Percentiles rank a stretch among this genome's conserved stretches.
Evolutionary conservation across 257 asterid species (phyloP).

Genomic region (Scutellaria minor): DNA sequence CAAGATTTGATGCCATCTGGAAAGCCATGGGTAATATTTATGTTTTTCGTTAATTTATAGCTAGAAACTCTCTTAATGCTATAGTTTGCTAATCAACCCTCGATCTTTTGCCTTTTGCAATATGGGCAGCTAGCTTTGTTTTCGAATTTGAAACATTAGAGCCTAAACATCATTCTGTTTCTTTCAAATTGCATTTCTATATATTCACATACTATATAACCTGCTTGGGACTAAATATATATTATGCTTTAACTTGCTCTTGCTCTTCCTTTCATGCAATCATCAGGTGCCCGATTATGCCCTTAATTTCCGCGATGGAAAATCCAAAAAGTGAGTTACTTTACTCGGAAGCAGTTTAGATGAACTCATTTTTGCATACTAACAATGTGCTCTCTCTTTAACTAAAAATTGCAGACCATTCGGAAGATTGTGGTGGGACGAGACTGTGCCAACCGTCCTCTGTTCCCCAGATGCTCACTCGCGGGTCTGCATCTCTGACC

Average conservation of each 20-base stretch:
- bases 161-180: background rate
- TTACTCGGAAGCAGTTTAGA: constrained; percentile 2
- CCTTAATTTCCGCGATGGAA: constrained; percentile 46
- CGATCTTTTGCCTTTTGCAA: background rate
- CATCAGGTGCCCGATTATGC: constrained; percentile 55
- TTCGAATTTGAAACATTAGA: background rate
- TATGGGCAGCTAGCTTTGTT: constrained; percentile 19
- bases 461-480: constrained; percentile 48
- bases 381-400: constrained; percentile 15
- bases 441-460: constrained; percentile 55
- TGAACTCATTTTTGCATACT: background rate
- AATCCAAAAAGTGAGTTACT: constrained; percentile 45
- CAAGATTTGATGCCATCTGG: constrained; percentile 52
- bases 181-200: background rate
- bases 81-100: constrained; percentile 3
- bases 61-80: constrained; percentile 1
- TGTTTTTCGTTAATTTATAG: constrained; percentile 7
- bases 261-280: constrained; percentile 24
- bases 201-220: constrained; percentile 10
- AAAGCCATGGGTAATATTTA: constrained; percentile 50
- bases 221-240: background rate
- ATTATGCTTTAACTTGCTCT: constrained; percentile 17
- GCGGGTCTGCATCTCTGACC: constrained; percentile 42
- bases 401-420: constrained; percentile 49
- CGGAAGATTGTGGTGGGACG: constrained; percentile 61